Evolutionary conservation across 495 filamentous ascomycete genomes (phyloP).

Genomic region (Elasticomyces elasticus): DNA sequence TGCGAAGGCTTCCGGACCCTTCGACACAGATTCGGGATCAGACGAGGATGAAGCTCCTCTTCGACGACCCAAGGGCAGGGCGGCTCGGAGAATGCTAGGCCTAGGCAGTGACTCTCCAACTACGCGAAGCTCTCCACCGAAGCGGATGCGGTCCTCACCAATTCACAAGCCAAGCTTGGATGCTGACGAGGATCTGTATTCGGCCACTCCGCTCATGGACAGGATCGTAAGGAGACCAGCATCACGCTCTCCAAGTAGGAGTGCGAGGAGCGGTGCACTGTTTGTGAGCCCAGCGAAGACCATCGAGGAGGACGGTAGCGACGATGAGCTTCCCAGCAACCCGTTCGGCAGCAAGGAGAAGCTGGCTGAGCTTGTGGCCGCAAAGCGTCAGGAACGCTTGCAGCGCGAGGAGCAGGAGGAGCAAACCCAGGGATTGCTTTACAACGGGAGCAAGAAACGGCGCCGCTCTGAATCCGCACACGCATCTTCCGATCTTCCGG

Average conservation of each 20-base stretch:
- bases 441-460: conserved; percentile 8
- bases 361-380: conserved; percentile 21
- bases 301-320: not conserved
- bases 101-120: not conserved
- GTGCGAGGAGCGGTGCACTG: conserved; percentile 4
- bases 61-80: conserved; percentile 12
- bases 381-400: conserved; percentile 22
- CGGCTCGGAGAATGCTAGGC: conserved; percentile 13
- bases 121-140: not conserved
- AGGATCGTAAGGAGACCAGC: not conserved
- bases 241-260: conserved; percentile 2
- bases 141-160: not conserved
- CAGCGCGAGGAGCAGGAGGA: conserved; percentile 12
- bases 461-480: not conserved
- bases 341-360: conserved; percentile 10
- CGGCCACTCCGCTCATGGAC: conserved; percentile 8
- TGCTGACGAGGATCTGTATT: conserved; percentile 17
- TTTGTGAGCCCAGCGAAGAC: conserved; percentile 21
- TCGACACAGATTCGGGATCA: not conserved
- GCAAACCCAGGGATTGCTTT: not conserved
- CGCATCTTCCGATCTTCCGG: conserved; percentile 25
- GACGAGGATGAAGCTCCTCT: conserved; percentile 5
- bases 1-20: not conserved
- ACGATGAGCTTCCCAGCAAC: conserved; percentile 12
- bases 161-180: not conserved